Percentiles rank a stretch among this genome's conserved stretches.
These are phyloP conservation scores for Trametes punicea DNA, from an alignment of 768 basidiomycete species.

Conservation along the genomic window DNA sequence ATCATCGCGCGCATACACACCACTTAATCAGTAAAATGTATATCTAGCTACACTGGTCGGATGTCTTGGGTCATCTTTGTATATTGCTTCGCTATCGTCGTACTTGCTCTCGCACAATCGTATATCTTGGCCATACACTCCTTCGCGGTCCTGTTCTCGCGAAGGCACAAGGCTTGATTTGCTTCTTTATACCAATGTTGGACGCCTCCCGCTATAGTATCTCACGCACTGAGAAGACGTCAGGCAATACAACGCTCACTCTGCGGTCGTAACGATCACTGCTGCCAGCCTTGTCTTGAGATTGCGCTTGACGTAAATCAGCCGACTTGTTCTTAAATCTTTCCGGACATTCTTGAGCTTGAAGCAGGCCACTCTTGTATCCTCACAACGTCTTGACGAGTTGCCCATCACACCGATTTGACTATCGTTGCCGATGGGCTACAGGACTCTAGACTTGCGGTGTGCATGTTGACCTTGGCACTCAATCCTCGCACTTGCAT, in stretches of 20 bases:
- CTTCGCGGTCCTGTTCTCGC: too few relatives aligned
- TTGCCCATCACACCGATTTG: too few relatives aligned
- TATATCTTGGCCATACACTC: neutral
- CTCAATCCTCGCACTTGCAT: too few relatives aligned
- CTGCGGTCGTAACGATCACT: neutral
- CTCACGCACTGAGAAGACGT: neutral
- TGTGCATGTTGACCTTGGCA: too few relatives aligned
- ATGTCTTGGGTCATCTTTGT: neutral
- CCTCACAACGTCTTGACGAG: too few relatives aligned
- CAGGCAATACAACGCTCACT: neutral
- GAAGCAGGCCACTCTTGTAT: too few relatives aligned
- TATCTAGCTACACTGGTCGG: conserved; percentile 1
- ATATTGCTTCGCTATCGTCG: conserved; percentile 2
- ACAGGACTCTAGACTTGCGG: too few relatives aligned
- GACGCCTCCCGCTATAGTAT: neutral
- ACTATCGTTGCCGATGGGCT: too few relatives aligned
- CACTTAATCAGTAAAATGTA: neutral
- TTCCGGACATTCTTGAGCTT: too few relatives aligned
- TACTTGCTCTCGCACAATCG: conserved; percentile 1
- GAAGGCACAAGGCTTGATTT: conserved; percentile 1
- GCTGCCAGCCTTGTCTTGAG: neutral
- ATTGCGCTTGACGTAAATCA: too few relatives aligned
- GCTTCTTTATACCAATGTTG: too few relatives aligned
- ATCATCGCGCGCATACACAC: neutral
- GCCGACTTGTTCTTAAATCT: too few relatives aligned